Percentiles rank a stretch among this genome's conserved stretches.
phyloP scores from a whole-genome alignment of 805 yeast species.

The Saturnispora sanitii region DNA sequence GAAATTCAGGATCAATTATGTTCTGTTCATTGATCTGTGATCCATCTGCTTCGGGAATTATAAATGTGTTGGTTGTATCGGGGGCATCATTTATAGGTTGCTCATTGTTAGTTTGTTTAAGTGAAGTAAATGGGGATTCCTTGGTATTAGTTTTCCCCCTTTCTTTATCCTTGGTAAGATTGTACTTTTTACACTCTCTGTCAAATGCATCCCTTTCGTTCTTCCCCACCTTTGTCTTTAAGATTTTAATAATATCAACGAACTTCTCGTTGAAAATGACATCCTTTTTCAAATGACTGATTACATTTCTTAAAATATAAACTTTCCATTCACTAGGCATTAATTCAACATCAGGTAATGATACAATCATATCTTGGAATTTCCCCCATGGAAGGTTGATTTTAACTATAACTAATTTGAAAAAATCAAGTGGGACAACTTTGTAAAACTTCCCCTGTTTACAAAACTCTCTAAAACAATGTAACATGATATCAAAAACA shows the following conservation, averaged over 20 bases:
- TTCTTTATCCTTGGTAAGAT: no score
- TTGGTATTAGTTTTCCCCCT: no score
- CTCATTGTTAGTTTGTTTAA: no score
- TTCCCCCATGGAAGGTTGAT: background rate
- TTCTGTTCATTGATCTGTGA: background rate
- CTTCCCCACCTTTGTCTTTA: background rate
- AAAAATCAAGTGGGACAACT: background rate
- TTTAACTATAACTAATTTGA: constrained; percentile 1
- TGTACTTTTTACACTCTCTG: no score
- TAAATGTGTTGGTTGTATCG: background rate
- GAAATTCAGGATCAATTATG: background rate
- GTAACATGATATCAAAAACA: constrained; percentile 7
- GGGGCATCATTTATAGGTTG: no score
- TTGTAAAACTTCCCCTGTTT: constrained; percentile 4
- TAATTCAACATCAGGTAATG: constrained; percentile 1
- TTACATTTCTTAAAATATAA: background rate
- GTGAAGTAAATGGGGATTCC: no score
- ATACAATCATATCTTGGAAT: background rate
- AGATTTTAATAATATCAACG: background rate
- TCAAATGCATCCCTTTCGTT: background rate
- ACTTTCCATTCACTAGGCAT: constrained; percentile 7
- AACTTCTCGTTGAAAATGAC: background rate
- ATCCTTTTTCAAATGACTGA: background rate
- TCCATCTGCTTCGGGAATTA: background rate
- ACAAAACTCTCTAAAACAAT: constrained; percentile 5